A percentile compares a stretch with the other conserved stretches of the same genome.
These are phyloP conservation scores for Colletotrichum spaethianum DNA, from an alignment of 2,329 filamentous ascomycete genomes.

Conservation along the genomic window DNA sequence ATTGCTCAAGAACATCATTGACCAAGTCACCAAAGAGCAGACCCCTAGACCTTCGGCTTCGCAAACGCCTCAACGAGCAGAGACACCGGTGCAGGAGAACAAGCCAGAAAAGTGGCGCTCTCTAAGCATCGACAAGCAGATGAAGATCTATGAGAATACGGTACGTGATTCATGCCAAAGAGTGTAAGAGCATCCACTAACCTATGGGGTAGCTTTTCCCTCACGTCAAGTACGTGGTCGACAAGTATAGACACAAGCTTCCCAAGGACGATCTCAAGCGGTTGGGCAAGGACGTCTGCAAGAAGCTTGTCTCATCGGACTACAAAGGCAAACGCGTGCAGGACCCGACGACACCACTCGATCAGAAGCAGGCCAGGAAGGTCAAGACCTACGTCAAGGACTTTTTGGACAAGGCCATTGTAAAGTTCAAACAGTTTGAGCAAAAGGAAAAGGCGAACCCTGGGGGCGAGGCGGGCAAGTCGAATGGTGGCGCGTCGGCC, in stretches of 20 bases:
- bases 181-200: not conserved
- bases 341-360: slow-evolving; percentile 80
- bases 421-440: slow-evolving; percentile 79
- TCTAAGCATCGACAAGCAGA: slow-evolving; percentile 85
- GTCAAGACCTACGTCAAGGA: slow-evolving; percentile 84
- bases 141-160: slow-evolving; percentile 95
- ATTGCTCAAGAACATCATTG: slow-evolving; percentile 86
- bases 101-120: slow-evolving; percentile 81
- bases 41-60: slow-evolving; percentile 68
- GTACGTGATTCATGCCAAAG: slow-evolving; percentile 65
- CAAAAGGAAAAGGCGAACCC: slow-evolving; percentile 72
- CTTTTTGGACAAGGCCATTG: slow-evolving; percentile 88
- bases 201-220: slow-evolving; percentile 76
- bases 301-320: slow-evolving; percentile 92
- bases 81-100: slow-evolving; percentile 68
- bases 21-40: slow-evolving; percentile 82
- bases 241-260: slow-evolving; percentile 89
- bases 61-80: slow-evolving; percentile 75
- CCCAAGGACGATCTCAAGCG: slow-evolving; percentile 82
- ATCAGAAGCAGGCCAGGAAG: slow-evolving; percentile 83
- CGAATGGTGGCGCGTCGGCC: slow-evolving; percentile 22
- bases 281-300: slow-evolving; percentile 78
- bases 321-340: slow-evolving; percentile 91
- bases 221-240: slow-evolving; percentile 86
- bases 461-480: slow-evolving; percentile 47